A percentile compares a stretch with the other conserved stretches of the same genome.
Conservation (phyloP, 2,329 filamentous ascomycete species). For the Ceratocystis smalleyi region DNA sequence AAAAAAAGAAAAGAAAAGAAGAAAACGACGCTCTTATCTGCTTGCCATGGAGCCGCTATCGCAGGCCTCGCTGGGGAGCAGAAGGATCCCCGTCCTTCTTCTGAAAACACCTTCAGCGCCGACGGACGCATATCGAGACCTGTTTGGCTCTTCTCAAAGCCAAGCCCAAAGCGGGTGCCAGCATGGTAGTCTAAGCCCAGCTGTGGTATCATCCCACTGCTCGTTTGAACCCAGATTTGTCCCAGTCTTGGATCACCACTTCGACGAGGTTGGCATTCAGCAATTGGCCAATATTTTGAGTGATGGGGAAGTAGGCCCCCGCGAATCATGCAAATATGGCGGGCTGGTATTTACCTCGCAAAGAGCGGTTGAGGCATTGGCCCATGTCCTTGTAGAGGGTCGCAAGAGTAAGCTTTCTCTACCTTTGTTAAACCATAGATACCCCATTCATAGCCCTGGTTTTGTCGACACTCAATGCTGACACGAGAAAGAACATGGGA, state of each 20-base stretch:
- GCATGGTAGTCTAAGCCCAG: background rate
- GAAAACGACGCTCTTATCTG: too few relatives aligned
- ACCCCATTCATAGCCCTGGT: background rate
- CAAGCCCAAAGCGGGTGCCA: background rate
- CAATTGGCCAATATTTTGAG: conserved; percentile 37
- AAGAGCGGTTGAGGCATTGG: conserved; percentile 65
- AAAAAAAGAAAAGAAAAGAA: too few relatives aligned
- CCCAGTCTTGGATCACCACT: conserved; percentile 58
- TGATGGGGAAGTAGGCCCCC: conserved; percentile 27
- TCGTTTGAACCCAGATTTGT: conserved; percentile 53
- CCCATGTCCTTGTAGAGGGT: conserved; percentile 35
- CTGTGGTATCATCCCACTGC: conserved; percentile 20
- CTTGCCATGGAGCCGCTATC: background rate
- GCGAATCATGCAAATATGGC: conserved; percentile 36
- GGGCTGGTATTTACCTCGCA: conserved; percentile 78
- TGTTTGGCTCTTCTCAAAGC: conserved; percentile 34
- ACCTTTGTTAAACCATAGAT: background rate
- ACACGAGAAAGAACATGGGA: conserved; percentile 7
- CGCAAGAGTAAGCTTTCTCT: conserved; percentile 7
- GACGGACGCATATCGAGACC: conserved; percentile 55
- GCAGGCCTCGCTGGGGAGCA: background rate
- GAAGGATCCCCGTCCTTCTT: conserved; percentile 45
- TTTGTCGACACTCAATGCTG: background rate
- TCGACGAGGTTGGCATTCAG: conserved; percentile 43
- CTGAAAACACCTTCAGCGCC: conserved; percentile 65